Base-by-base conservation (phyloP, 331 rosid species). In the Pyracantha coccinea region DNA sequence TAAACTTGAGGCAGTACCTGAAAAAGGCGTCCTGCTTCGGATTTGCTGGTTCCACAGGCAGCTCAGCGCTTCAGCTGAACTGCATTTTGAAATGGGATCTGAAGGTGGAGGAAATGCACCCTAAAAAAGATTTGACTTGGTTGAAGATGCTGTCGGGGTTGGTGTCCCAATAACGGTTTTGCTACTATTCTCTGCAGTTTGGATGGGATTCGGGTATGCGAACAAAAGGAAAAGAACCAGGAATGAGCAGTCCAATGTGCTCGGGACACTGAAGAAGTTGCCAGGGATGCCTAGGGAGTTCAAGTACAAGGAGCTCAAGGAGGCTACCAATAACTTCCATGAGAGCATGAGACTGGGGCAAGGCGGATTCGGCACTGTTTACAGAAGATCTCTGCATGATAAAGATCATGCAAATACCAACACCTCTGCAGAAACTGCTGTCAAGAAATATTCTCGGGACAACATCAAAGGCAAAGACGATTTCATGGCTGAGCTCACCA, bases 401-500 rank as follows among this genome's bases (percentile, higher is more conserved):
- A 65, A 20, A 62, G 74, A 76, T 61, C 23, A 24, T 10, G 69
- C 67, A 2, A 13, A 16, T 55, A 2, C 5, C 15, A 17, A 27
- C 16, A 8, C 38, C 2, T 20, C 33, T 16, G 63, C 71, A 64
- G 82, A 82, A 79, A 31, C 84, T 28, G 82, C 88, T 5, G 88
- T 86, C 57, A 86, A 86, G 86, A 69, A 67, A 77, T 86, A 84
- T 60, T 79, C 85, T 12, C 72, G 83, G 55, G 88, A 86, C 32
- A 77, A 77, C 69, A 72, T 84, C 31, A 57, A 84, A 60, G 78
- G 90, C 68, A 79, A 70, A 73, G 83, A 76, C 14, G 85, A 86
- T 79, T 86, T 86, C 82, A 54, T 84, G 76, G 90, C 87, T 35
- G 90, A 86, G 85, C 86, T 84, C 65, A 84, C 90, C 57, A 86